Percentiles rank a stretch among this genome's conserved stretches.
Evolutionary conservation across 805 yeast genomes (phyloP).

Genomic region (Starmerella powellii): DNA sequence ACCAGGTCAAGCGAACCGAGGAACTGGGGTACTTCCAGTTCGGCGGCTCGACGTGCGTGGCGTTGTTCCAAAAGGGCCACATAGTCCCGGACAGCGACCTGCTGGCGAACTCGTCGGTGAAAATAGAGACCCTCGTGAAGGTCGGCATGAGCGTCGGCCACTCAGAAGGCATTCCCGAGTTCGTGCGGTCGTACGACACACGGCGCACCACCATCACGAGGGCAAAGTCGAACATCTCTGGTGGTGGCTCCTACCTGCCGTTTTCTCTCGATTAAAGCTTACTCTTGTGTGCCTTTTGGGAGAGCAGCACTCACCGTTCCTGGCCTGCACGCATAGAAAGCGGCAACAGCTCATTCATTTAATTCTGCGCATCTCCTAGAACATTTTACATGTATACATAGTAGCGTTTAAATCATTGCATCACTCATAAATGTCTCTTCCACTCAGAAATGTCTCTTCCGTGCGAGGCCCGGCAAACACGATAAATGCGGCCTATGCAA

Average conservation of each 20-base stretch:
- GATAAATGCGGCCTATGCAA: too few species aligned
- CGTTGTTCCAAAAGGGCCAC: conserved; percentile 42
- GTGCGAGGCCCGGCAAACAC: too few species aligned
- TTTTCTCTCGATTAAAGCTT: conserved; percentile 21
- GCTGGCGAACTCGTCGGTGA: conserved; percentile 43
- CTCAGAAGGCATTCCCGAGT: conserved; percentile 22
- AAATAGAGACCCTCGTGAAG: conserved; percentile 69
- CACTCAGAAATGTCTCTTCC: too few species aligned
- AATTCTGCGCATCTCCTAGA: too few species aligned
- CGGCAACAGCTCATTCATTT: too few species aligned
- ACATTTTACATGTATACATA: too few species aligned
- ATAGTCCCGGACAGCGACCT: conserved; percentile 60
- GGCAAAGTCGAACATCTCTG: conserved; percentile 22
- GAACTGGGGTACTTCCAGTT: conserved; percentile 91
- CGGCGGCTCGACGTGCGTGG: conserved; percentile 82
- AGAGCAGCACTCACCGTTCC: too few species aligned
- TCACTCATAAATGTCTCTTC: too few species aligned
- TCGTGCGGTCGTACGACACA: conserved; percentile 22
- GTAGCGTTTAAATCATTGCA: too few species aligned
- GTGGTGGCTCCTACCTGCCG: conserved; percentile 27
- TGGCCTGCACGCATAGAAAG: too few species aligned
- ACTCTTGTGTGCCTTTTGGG: too few species aligned
- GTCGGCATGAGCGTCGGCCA: conserved; percentile 94
- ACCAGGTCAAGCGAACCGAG: conserved; percentile 50
- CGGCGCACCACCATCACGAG: conserved; percentile 20